Evolutionary conservation across 2,329 filamentous ascomycete genomes (phyloP), one percentile per base, ranked within the genome.

Genomic region (Madurella mycetomatis): DNA sequence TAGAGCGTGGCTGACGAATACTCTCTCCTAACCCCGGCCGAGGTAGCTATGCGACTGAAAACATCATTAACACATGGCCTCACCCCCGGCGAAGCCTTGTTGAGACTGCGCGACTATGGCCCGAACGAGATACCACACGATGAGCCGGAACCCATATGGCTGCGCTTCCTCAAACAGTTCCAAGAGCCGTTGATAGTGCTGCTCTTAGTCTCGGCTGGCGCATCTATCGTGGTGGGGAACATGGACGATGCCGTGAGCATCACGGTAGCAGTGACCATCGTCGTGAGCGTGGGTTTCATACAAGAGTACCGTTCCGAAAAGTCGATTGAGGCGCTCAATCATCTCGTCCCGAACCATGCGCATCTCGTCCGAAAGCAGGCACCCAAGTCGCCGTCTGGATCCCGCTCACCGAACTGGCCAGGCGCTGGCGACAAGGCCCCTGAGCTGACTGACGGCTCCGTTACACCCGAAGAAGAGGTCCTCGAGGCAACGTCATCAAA

Each of bases 281-380:
- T 99, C 5, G 92, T 99, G 19, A 88, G 87, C 0, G 94, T 99
- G 41, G 94, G 92, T 1, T 99, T 99, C 64, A 84, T 97, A 49
- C 94, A 99, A 69, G 94, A 99, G 72, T 99, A 99, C 70, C 82
- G 94, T 55, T 97, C 94, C 8, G 94, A 99, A 69, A 95, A 99
- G 72, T 97, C 92, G 2, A 84, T 99, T 61, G 94, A 99, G 71
- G 94, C 94, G 17, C 76, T 99, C 62, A 96, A 88, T 67, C 90
- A 94, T 64, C 76, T 99, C 25, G 92, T 99, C 0, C 95, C 94
- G 30, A 95, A 97, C 69, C 90, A 92, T 69, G 94, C 95, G 31
- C 92, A 99, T 73, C 78, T 97, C n/a, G 90, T 99, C 56, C 86
- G 95, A 34, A 66, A 64, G 58, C 78, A 80, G 32, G 69, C 75